These are phyloP conservation scores for Daldinia childiae DNA, from an alignment of 495 filamentous ascomycete species.

Conservation along the genomic window DNA sequence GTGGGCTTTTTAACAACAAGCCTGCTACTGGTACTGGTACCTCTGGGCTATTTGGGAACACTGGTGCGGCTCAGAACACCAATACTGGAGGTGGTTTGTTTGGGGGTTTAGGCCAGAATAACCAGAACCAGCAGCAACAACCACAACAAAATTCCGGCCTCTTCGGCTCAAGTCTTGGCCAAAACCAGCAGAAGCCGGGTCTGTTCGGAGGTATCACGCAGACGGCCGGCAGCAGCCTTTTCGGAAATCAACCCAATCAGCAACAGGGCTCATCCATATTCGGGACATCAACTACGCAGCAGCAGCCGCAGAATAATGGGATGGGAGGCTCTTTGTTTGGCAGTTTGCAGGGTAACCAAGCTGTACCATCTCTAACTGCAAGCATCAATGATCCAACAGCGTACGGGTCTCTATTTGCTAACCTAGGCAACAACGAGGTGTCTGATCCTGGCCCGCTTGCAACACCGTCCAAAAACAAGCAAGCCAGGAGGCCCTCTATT, in stretches of 20 bases:
- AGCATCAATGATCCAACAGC: slow-evolving; percentile 81
- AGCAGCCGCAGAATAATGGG: slow-evolving; percentile 58
- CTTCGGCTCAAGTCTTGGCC: slow-evolving; percentile 53
- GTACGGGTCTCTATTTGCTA: slow-evolving; percentile 85
- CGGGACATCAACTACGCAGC: slow-evolving; percentile 51
- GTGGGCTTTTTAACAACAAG: slow-evolving; percentile 70
- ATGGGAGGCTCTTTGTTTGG: slow-evolving; percentile 56
- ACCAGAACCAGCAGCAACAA: slow-evolving; percentile 70
- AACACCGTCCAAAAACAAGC: slow-evolving; percentile 78
- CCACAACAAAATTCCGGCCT: slow-evolving; percentile 50
- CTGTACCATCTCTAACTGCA: slow-evolving; percentile 72
- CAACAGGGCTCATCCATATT: slow-evolving; percentile 56
- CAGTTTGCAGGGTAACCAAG: slow-evolving; percentile 48
- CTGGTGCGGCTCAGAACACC: slow-evolving; percentile 46
- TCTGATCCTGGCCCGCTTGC: slow-evolving; percentile 83
- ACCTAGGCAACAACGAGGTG: slow-evolving; percentile 68
- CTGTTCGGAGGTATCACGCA: slow-evolving; percentile 54
- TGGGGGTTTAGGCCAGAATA: slow-evolving; percentile 55
- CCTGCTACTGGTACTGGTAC: slow-evolving; percentile 53
- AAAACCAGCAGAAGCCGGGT: slow-evolving; percentile 52
- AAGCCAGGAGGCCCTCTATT: slow-evolving; percentile 77
- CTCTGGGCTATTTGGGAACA: slow-evolving; percentile 58
- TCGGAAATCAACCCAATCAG: slow-evolving; percentile 64
- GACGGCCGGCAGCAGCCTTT: slow-evolving; percentile 65
- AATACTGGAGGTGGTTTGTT: slow-evolving; percentile 63